Base-by-base conservation (phyloP, 2,329 filamentous ascomycete genomes). In the Pseudocercospora pini-densiflorae region DNA sequence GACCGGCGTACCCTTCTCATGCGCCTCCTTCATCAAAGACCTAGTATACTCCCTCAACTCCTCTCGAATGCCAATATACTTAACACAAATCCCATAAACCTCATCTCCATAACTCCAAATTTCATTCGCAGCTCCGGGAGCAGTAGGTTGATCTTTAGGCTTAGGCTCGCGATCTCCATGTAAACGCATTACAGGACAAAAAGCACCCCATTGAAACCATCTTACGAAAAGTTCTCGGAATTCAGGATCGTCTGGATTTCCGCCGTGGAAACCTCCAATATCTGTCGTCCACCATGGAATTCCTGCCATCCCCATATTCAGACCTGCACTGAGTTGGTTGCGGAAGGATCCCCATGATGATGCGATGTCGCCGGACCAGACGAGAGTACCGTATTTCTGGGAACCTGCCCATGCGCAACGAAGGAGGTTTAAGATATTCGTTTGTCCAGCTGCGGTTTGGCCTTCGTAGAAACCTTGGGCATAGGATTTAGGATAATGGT, bases 241-340 rank as follows among this genome's bases (percentile, higher is more conserved):
- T 0, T 72, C 79, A 1, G 79, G 77, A 55, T 89, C 83, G 0
- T 80, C 75, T 0, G 88, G 86, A 66, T 88, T 82, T 0, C 89
- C 89, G 5, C 88, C 88, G 71, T 90, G 88, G 72, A 91, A 91
- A 0, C 89, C 89, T 1, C 89, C 89, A 61, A 91, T 90, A 70
- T 91, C 89, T 0, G 88, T 91, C 0, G 89, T 91, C 87, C 87
- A 91, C 88, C 88, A 90, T 0, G 87, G 84, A 9, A 90, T 82
- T 0, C 89, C 89, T 0, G 87, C 81, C 4, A 90, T 58, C 0
- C 87, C 89, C 85, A 90, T 89, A 73, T 89, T 89, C 21, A 91
- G 78, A 0, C 89, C 89, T 0, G 89, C 88, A 0, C 86, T 81
- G 2, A 90, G 78, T 74, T 91, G 88, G 65, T 86, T 83, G 3